Conservation (phyloP, 2,329 filamentous ascomycete genomes). For the Hypoxylon rubiginosum region DNA sequence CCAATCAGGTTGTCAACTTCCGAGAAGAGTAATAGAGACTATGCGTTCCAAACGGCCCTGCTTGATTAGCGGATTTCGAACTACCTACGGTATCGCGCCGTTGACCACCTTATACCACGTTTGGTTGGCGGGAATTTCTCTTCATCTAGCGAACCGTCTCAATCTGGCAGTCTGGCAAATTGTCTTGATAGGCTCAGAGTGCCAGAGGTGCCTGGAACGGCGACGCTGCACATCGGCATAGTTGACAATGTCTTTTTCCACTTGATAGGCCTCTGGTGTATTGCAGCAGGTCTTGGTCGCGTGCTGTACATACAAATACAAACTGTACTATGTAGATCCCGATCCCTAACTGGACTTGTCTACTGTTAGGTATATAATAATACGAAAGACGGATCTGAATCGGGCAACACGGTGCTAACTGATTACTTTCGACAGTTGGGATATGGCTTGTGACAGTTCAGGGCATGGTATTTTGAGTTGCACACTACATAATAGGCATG, state of each 20-base stretch:
- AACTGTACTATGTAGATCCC: conserved; percentile 17
- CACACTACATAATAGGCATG: conserved; percentile 7
- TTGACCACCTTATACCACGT: conserved; percentile 17
- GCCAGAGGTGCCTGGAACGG: conserved; percentile 7
- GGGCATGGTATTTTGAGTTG: neutral
- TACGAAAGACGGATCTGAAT: neutral
- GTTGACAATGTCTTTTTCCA: conserved; percentile 11
- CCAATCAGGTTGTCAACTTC: conserved; percentile 30
- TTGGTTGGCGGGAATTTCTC: conserved; percentile 33
- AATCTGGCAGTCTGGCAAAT: conserved; percentile 15
- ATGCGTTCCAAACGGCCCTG: conserved; percentile 27
- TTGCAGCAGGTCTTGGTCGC: neutral
- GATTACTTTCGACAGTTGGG: conserved; percentile 6
- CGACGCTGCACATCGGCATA: conserved; percentile 8
- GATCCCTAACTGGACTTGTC: conserved; percentile 5
- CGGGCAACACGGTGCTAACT: conserved; percentile 2
- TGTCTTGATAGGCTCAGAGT: conserved; percentile 32
- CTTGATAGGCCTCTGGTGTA: conserved; percentile 25
- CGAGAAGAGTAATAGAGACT: conserved; percentile 31
- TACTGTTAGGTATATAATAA: neutral
- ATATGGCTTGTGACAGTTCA: conserved; percentile 27
- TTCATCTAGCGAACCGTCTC: conserved; percentile 18
- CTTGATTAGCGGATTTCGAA: conserved; percentile 24
- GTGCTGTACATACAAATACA: neutral
- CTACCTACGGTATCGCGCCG: conserved; percentile 2